A percentile compares a stretch with the other conserved stretches of the same genome.
Evolutionary conservation across 2,329 filamentous ascomycete species (phyloP).

Genomic region (Penicillium sp.): DNA sequence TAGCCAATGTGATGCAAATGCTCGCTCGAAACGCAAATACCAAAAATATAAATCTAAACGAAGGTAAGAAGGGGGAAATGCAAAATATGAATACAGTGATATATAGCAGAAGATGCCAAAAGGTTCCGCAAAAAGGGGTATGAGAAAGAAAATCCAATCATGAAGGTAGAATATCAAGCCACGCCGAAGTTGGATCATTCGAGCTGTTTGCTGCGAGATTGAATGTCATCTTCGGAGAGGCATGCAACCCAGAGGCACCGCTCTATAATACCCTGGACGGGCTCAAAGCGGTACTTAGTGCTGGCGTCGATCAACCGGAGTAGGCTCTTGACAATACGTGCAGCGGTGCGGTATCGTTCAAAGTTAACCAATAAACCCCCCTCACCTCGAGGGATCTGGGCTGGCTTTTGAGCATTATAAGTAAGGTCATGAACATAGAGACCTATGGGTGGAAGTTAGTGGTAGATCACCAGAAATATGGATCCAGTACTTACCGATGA

Average conservation of each 20-base stretch:
- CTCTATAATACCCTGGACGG: slow-evolving; percentile 59
- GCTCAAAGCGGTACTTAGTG: slow-evolving; percentile 59
- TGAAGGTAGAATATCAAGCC: slow-evolving; percentile 8
- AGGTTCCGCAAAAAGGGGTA: slow-evolving; percentile 16
- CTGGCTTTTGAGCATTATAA: slow-evolving; percentile 66
- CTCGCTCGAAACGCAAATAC: slow-evolving; percentile 21
- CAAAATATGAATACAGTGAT: slow-evolving; percentile 16
- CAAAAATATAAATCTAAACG: slow-evolving; percentile 8
- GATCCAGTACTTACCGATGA: slow-evolving; percentile 52
- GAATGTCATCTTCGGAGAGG: slow-evolving; percentile 59
- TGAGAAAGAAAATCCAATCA: slow-evolving; percentile 17
- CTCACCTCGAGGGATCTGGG: slow-evolving; percentile 50
- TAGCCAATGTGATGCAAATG: slow-evolving; percentile 15
- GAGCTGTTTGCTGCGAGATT: slow-evolving; percentile 45
- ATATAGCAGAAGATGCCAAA: slow-evolving; percentile 8
- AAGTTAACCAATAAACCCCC: slow-evolving; percentile 64
- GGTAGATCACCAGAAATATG: neutral
- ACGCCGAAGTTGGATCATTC: slow-evolving; percentile 30
- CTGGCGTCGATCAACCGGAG: slow-evolving; percentile 64
- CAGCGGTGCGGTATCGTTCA: slow-evolving; percentile 65
- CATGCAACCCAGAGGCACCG: slow-evolving; percentile 65
- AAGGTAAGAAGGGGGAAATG: slow-evolving; percentile 13
- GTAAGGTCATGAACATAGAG: slow-evolving; percentile 67
- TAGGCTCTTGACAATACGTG: slow-evolving; percentile 63
- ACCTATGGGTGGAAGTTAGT: slow-evolving; percentile 36